These are phyloP conservation scores for Tolypocladium endophyticum DNA, from an alignment of 2,329 filamentous ascomycete species.

Conservation along the genomic window DNA sequence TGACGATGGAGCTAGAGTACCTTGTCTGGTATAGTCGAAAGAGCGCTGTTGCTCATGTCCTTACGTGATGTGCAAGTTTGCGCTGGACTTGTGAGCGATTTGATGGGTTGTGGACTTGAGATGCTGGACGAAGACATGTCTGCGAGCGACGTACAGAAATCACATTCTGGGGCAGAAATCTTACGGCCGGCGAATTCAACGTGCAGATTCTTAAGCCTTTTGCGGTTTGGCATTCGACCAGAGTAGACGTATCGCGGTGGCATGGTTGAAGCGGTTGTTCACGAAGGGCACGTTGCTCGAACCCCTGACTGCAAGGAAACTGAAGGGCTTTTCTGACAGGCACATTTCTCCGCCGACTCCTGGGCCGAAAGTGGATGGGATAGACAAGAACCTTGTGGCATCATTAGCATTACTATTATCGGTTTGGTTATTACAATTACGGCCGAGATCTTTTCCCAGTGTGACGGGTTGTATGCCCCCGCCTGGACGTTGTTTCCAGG, in stretches of 20 bases:
- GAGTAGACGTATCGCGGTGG: not conserved
- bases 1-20: not conserved
- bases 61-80: not conserved
- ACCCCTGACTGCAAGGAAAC: not conserved
- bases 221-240: too few relatives aligned
- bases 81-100: not conserved
- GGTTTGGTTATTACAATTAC: not conserved
- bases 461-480: not conserved
- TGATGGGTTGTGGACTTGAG: not conserved
- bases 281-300: not conserved
- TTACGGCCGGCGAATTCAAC: too few relatives aligned
- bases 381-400: not conserved
- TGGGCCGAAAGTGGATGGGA: not conserved
- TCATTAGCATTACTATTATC: not conserved
- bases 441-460: not conserved
- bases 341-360: not conserved
- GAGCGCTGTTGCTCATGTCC: not conserved
- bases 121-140: not conserved
- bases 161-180: too few relatives aligned
- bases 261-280: not conserved
- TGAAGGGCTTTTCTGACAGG: too few relatives aligned
- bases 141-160: not conserved
- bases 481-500: not conserved
- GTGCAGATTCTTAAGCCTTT: too few relatives aligned
- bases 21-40: too few relatives aligned